Conservation (phyloP, 2,329 filamentous ascomycete genomes). For the Peltaster fructicola region DNA sequence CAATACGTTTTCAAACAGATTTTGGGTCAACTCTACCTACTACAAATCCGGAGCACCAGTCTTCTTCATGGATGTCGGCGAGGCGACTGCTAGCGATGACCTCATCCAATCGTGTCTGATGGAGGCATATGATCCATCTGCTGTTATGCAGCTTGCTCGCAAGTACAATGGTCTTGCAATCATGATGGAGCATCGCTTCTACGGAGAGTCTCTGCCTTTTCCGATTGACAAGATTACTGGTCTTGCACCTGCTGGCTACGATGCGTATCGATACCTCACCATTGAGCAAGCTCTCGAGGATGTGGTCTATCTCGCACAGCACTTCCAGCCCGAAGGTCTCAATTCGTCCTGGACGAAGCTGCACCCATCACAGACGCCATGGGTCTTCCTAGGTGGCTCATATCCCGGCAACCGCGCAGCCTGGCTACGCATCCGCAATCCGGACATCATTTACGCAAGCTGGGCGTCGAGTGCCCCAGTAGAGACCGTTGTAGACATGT, state of each 20-base stretch:
- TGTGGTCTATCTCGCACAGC: slow-evolving; percentile 9
- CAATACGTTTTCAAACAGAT: slow-evolving; percentile 7
- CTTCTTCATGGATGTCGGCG: slow-evolving; percentile 9
- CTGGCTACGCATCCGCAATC: slow-evolving; percentile 8
- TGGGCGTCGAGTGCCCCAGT: slow-evolving; percentile 9
- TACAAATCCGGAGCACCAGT: slow-evolving; percentile 8
- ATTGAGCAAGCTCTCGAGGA: slow-evolving; percentile 11
- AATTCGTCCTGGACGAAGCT: slow-evolving; percentile 4
- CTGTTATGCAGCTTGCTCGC: slow-evolving; percentile 6
- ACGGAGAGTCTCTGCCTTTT: slow-evolving; percentile 6
- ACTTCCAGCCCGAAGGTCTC: slow-evolving; percentile 8
- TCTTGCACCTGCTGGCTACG: slow-evolving; percentile 6
- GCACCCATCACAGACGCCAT: slow-evolving; percentile 6
- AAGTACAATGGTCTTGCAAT: slow-evolving; percentile 8
- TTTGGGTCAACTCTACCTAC: slow-evolving; percentile 8
- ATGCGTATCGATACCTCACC: slow-evolving; percentile 9
- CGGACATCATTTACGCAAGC: slow-evolving; percentile 9
- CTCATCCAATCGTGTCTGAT: slow-evolving; percentile 6
- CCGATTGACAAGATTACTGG: slow-evolving; percentile 4
- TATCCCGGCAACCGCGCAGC: slow-evolving; percentile 10
- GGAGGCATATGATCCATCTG: slow-evolving; percentile 6
- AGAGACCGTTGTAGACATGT: slow-evolving; percentile 7
- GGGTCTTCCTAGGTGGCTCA: slow-evolving; percentile 10
- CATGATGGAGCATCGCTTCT: slow-evolving; percentile 10
- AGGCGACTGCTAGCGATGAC: slow-evolving; percentile 6